phyloP scores from a whole-genome alignment of 305 asterid genomes.

The Fraxinus nigra region DNA sequence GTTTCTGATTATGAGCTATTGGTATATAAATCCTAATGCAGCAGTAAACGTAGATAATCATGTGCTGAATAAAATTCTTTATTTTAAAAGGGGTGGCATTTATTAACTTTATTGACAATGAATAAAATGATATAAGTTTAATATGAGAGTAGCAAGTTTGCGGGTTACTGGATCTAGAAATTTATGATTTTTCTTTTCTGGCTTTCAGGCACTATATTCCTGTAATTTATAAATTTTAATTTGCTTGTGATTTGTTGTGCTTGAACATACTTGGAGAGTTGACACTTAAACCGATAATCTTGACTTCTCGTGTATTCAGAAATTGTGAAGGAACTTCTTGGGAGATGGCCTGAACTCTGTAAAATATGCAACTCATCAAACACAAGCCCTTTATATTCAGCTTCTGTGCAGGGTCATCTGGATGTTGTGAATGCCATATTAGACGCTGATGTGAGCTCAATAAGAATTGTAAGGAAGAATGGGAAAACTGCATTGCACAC shows the following conservation, averaged over 20 bases:
- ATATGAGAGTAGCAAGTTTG: neutral
- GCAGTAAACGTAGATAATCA: neutral
- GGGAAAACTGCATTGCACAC: slow-evolving; percentile 93
- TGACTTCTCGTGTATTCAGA: slow-evolving; percentile 39
- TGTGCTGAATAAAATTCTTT: neutral
- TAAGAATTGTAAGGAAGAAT: slow-evolving; percentile 80
- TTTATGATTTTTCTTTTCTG: neutral
- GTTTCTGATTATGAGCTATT: neutral
- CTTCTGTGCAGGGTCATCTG: slow-evolving; percentile 74
- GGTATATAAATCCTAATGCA: neutral
- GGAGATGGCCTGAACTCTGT: slow-evolving; percentile 93
- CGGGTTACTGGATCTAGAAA: neutral
- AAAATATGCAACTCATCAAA: slow-evolving; percentile 78
- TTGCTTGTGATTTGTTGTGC: neutral
- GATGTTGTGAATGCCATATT: slow-evolving; percentile 80
- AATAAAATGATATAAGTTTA: neutral
- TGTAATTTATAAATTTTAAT: neutral
- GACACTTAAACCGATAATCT: neutral
- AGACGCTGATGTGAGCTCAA: slow-evolving; percentile 67
- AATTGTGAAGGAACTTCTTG: slow-evolving; percentile 58
- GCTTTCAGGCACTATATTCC: neutral
- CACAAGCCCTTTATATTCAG: slow-evolving; percentile 94
- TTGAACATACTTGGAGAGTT: neutral
- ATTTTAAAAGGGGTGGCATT: neutral
- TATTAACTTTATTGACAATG: neutral